phyloP scores from a whole-genome alignment of 1,139 yeast species.

The Lodderomyces theae region DNA sequence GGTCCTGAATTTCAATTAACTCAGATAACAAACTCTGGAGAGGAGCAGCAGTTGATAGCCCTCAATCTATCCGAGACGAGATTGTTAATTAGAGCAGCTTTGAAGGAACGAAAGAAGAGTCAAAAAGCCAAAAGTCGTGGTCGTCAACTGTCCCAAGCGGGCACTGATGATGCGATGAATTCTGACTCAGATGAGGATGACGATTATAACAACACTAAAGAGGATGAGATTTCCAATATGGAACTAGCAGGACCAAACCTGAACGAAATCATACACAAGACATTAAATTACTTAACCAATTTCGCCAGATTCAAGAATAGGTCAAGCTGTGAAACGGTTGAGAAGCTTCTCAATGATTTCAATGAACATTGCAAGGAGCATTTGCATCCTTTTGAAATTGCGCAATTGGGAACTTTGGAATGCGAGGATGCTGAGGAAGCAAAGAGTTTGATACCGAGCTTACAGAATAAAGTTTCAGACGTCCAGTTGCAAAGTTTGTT shows the following conservation, averaged over 20 bases:
- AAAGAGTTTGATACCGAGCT: conserved; percentile 86
- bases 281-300: conserved; percentile 80
- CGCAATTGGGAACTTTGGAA: conserved; percentile 89
- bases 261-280: conserved; percentile 78
- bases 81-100: conserved; percentile 83
- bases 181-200: conserved; percentile 29
- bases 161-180: not conserved
- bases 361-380: conserved; percentile 56
- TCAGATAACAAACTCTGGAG: conserved; percentile 80
- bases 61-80: conserved; percentile 87
- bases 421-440: conserved; percentile 99
- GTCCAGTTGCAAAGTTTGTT: conserved; percentile 83
- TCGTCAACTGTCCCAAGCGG: not conserved
- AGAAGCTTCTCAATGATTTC: conserved; percentile 70
- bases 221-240: conserved; percentile 63
- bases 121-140: not conserved
- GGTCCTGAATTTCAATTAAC: conserved; percentile 89
- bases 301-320: conserved; percentile 91
- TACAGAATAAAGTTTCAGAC: conserved; percentile 75
- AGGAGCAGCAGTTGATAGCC: conserved; percentile 74
- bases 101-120: conserved; percentile 63
- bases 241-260: conserved; percentile 66
- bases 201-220: conserved; percentile 46
- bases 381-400: conserved; percentile 92
- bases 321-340: conserved; percentile 92